These are phyloP conservation scores for Nakaseomyces bracarensis DNA, from an alignment of 1,139 yeast genomes.

Conservation along the genomic window DNA sequence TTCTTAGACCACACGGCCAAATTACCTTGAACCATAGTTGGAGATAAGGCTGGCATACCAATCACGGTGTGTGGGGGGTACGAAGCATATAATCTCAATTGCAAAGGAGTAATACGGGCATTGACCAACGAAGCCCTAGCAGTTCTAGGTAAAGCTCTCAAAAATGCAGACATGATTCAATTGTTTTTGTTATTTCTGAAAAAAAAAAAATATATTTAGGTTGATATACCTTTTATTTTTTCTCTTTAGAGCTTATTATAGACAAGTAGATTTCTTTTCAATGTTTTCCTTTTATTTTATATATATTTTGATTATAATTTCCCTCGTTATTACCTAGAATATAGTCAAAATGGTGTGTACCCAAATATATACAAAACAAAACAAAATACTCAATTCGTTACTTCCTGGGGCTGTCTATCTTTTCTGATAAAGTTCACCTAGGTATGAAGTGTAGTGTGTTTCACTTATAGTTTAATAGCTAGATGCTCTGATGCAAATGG, in stretches of 20 bases:
- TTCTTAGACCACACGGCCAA: slow-evolving; percentile 81
- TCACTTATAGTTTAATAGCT: no score
- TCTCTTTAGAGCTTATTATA: no score
- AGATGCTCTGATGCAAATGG: no score
- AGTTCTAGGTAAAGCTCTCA: slow-evolving; percentile 26
- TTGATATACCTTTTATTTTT: no score
- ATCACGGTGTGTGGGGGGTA: slow-evolving; percentile 59
- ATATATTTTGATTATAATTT: background rate
- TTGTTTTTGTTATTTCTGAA: background rate
- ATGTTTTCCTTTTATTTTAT: background rate
- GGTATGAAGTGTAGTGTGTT: no score
- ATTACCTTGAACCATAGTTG: slow-evolving; percentile 96
- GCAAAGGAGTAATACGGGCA: slow-evolving; percentile 18
- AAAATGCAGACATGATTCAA: slow-evolving; percentile 21
- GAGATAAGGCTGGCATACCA: slow-evolving; percentile 82
- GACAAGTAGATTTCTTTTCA: no score
- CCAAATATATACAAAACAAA: no score
- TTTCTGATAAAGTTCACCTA: no score
- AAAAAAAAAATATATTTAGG: no score
- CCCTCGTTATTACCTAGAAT: no score
- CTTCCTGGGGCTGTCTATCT: no score
- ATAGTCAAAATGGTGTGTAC: slow-evolving; percentile 1
- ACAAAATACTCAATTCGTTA: no score
- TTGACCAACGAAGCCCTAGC: slow-evolving; percentile 18
- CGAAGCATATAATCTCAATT: slow-evolving; percentile 31